Conservation (phyloP, 1,284 basidiomycete species). For the Sanghuangporus baumii region DNA sequence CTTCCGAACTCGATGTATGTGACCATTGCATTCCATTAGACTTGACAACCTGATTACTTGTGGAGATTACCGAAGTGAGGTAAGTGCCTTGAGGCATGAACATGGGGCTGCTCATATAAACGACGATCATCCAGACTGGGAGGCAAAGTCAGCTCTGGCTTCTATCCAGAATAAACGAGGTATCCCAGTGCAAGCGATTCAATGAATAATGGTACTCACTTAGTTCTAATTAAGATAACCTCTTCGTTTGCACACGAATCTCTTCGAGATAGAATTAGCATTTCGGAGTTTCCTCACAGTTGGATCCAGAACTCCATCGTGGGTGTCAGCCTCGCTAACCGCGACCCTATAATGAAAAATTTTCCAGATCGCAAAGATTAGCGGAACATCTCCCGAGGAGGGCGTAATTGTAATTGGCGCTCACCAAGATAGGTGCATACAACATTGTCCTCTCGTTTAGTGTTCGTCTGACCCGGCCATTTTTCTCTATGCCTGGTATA, state of each 20-base stretch:
- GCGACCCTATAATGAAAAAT: not conserved
- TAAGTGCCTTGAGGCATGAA: constrained; percentile 27
- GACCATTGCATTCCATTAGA: not conserved
- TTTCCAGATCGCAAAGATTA: constrained; percentile 56
- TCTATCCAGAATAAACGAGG: constrained; percentile 63
- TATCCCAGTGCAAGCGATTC: constrained; percentile 25
- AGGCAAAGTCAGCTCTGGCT: constrained; percentile 82
- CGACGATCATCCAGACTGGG: constrained; percentile 52
- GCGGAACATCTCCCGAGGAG: constrained; percentile 56
- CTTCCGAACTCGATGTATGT: constrained; percentile 66
- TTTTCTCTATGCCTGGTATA: constrained; percentile 26
- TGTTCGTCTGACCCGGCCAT: constrained; percentile 8
- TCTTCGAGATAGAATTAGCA: constrained; percentile 52
- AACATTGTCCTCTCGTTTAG: constrained; percentile 16
- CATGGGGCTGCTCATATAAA: constrained; percentile 1
- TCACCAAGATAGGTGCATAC: constrained; percentile 79
- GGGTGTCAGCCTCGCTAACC: constrained; percentile 24
- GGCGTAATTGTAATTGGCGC: constrained; percentile 69
- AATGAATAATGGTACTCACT: constrained; percentile 10
- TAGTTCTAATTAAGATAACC: constrained; percentile 50
- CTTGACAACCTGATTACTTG: constrained; percentile 25
- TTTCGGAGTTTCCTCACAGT: constrained; percentile 79
- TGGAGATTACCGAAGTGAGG: constrained; percentile 69
- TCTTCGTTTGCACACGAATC: constrained; percentile 49
- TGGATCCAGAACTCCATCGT: constrained; percentile 94